phyloP scores from a whole-genome alignment of 257 asterid species.

The Verbena officinalis region DNA sequence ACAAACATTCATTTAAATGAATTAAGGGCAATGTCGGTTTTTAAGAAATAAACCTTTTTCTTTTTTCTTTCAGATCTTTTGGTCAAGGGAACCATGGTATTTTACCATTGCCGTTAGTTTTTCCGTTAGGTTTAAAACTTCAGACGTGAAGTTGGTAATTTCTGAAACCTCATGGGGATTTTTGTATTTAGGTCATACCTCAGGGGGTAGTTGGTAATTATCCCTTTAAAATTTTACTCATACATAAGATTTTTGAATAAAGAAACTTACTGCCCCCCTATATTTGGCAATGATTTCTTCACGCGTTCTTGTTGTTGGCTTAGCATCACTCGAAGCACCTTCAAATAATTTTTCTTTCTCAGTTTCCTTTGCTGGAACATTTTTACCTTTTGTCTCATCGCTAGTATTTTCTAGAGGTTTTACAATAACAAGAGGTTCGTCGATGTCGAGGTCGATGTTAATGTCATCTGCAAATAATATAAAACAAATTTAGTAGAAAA shows the following conservation, averaged over 20 bases:
- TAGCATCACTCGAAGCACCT: conserved; percentile 60
- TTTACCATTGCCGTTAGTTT: too few species aligned
- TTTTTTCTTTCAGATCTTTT: too few species aligned
- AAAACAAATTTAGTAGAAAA: conserved; percentile 23
- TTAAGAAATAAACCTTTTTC: too few species aligned
- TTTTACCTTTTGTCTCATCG: conserved; percentile 52
- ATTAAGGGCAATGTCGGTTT: too few species aligned
- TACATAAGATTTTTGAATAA: conserved; percentile 23
- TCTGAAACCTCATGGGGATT: too few species aligned
- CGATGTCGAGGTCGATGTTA: conserved; percentile 54
- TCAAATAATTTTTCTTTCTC: conserved; percentile 73
- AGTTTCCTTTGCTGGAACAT: conserved; percentile 52
- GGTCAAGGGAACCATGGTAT: too few species aligned
- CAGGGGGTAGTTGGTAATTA: too few species aligned
- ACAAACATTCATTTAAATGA: too few species aligned
- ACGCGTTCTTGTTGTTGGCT: conserved; percentile 73
- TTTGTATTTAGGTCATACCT: too few species aligned
- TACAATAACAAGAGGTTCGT: conserved; percentile 56
- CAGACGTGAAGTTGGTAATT: too few species aligned
- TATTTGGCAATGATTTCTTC: conserved; percentile 97
- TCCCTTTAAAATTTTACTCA: conserved; percentile 17
- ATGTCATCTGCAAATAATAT: conserved; percentile 65
- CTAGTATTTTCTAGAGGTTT: conserved; percentile 45
- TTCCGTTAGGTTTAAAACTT: too few species aligned
- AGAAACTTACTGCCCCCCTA: conserved; percentile 56